Evolutionary conservation across 2,329 filamentous ascomycete genomes (phyloP), one percentile per base, ranked within the genome.

Genomic region (Ophiostoma sp.): DNA sequence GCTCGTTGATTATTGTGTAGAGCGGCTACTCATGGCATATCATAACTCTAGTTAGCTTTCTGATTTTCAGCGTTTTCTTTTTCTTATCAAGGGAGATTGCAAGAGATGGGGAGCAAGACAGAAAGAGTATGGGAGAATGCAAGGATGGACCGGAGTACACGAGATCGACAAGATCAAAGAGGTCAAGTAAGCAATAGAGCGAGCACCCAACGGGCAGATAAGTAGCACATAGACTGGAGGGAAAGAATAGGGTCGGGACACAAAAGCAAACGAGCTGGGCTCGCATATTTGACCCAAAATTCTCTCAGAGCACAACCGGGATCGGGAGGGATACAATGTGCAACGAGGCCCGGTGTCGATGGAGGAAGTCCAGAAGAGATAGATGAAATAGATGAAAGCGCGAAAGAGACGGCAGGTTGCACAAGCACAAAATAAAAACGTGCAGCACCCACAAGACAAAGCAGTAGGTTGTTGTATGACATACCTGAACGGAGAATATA

Each of bases 141-240:
- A 55, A 18, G 9, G 49, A 9, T 27, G 11, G 9, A 55, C 16
- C 45, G n/a, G 45, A 47, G 7, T 14, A 5, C n/a, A 45, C 7
- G 42, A 45, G 42, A 45, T 45, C 42, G 9, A 45, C 12, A 16
- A 47, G 14, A 47, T 62, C 36, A 14, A 40, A 40, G 12, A 60
- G 27, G 40, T 62, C 2, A 27, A 66, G 18, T 27, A 38, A 27
- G 9, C 40, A 36, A 38, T 8, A 36, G 5, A 42, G 52, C 64
- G 72, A 67, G 45, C 69, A 68, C 71, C 70, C 73, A 73, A 66
- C 66, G 42, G 64, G 42, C 42, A 66, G 64, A 62, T 65, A 45
- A 68, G 67, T 2, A 41, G 40, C 36, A 40, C 40, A 40, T 7
- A 14, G 27, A 62, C 36, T 40, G 11, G 52, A 62, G 12, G 36